A percentile compares a stretch with the other conserved stretches of the same genome.
These are phyloP conservation scores for Colletotrichum gigasporum DNA, from an alignment of 2,329 filamentous ascomycete species.

Conservation along the genomic window DNA sequence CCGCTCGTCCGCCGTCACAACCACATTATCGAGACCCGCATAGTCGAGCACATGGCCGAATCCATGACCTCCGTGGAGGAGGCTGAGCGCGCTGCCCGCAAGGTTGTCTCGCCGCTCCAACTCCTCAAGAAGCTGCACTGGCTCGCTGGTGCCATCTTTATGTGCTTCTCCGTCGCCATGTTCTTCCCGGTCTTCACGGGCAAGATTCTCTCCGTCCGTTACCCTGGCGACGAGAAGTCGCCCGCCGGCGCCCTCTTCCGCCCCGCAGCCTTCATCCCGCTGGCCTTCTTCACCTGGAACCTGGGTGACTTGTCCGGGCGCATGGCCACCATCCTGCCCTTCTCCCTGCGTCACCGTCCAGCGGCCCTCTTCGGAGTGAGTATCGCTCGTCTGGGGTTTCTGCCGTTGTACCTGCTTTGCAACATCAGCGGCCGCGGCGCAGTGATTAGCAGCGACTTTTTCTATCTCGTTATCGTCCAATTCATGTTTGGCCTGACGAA, in stretches of 20 bases:
- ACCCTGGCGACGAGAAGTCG: conserved; percentile 35
- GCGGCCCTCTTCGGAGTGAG: conserved; percentile 73
- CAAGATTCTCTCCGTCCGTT: conserved; percentile 61
- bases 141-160: conserved; percentile 78
- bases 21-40: conserved; percentile 59
- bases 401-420: conserved; percentile 90
- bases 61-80: conserved; percentile 62
- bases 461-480: conserved; percentile 88
- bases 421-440: conserved; percentile 84
- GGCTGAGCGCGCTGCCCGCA: conserved; percentile 58
- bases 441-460: conserved; percentile 79
- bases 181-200: conserved; percentile 92
- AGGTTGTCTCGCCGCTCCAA: conserved; percentile 64
- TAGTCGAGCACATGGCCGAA: conserved; percentile 58
- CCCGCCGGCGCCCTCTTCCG: conserved; percentile 65
- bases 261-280: conserved; percentile 83
- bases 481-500: conserved; percentile 85
- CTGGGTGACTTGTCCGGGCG: conserved; percentile 84
- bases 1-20: conserved; percentile 73
- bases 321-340: conserved; percentile 68
- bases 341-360: conserved; percentile 70
- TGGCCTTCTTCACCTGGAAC: conserved; percentile 95
- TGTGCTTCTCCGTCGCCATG: conserved; percentile 89
- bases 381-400: conserved; percentile 72
- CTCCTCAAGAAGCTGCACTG: conserved; percentile 84